phyloP scores from a whole-genome alignment of 306 rosid species.

The Crataegus laevigata region DNA sequence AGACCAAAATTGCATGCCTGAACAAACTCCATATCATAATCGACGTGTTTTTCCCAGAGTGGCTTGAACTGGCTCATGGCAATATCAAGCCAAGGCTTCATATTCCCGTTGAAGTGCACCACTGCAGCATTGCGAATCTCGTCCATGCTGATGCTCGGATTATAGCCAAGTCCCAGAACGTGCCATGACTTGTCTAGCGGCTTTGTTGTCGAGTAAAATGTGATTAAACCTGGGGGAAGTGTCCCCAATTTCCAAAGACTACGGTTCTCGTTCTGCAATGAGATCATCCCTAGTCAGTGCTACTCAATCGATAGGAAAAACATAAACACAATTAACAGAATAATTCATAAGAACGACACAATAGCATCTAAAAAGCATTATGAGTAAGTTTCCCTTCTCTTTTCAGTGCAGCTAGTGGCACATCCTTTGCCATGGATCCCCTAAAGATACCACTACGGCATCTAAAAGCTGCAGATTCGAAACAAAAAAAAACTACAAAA shows the following conservation, averaged over 20 bases:
- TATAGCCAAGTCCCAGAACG: constrained; percentile 81
- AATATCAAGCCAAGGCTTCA: constrained; percentile 93
- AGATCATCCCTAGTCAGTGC: constrained; percentile 6
- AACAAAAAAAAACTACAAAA: background rate
- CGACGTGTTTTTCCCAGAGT: constrained; percentile 81
- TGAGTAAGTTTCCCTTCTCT: background rate
- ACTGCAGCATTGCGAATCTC: constrained; percentile 80
- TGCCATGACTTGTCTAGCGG: constrained; percentile 89
- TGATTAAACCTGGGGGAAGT: constrained; percentile 77
- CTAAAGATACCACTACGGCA: background rate
- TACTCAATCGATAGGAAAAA: background rate
- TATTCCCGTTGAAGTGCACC: constrained; percentile 79
- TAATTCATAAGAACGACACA: background rate
- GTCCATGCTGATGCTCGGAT: constrained; percentile 76
- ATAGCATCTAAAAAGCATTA: background rate
- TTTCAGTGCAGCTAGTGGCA: background rate
- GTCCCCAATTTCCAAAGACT: constrained; percentile 82
- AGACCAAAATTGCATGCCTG: constrained; percentile 84
- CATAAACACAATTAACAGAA: background rate
- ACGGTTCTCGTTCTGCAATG: constrained; percentile 70
- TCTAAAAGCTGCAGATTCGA: background rate
- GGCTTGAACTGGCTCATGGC: constrained; percentile 76
- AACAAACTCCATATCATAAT: constrained; percentile 63
- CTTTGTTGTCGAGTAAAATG: constrained; percentile 69
- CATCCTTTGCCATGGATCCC: background rate